phyloP scores from a whole-genome alignment of 495 filamentous ascomycete species.

The Hypoxylon rickii region DNA sequence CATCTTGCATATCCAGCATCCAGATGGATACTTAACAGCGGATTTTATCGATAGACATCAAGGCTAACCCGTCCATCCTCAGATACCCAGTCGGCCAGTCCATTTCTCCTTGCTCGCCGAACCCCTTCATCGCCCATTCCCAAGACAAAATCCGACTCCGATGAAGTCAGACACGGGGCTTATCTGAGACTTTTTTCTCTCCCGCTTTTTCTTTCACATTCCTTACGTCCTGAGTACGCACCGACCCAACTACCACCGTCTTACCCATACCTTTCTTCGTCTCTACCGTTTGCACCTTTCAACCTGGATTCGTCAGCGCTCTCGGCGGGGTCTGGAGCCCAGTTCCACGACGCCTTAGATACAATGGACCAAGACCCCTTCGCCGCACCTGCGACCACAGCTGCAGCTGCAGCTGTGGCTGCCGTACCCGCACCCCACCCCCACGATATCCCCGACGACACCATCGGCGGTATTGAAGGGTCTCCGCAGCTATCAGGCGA shows the following conservation, averaged over 20 bases:
- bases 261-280: conserved; percentile 1
- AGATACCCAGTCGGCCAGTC: background rate
- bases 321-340: conserved; percentile 52
- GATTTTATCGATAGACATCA: conserved; percentile 12
- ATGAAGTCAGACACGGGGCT: conserved; percentile 41
- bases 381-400: conserved; percentile 8
- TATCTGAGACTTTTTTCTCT: conserved; percentile 33
- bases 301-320: conserved; percentile 56
- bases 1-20: background rate
- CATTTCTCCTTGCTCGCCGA: conserved; percentile 12
- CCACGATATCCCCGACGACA: conserved; percentile 46
- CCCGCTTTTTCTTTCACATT: conserved; percentile 9
- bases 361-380: conserved; percentile 53
- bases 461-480: conserved; percentile 45
- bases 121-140: conserved; percentile 13
- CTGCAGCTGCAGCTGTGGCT: too few species aligned
- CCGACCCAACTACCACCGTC: background rate
- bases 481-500: conserved; percentile 38
- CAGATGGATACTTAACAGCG: background rate
- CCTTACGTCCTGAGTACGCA: conserved; percentile 12
- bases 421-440: conserved; percentile 16
- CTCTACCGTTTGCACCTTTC: conserved; percentile 14
- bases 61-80: background rate
- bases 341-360: conserved; percentile 56
- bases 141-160: conserved; percentile 30